Base-by-base conservation (phyloP, 2,329 filamentous ascomycete genomes). In the Fulvia fulva region DNA sequence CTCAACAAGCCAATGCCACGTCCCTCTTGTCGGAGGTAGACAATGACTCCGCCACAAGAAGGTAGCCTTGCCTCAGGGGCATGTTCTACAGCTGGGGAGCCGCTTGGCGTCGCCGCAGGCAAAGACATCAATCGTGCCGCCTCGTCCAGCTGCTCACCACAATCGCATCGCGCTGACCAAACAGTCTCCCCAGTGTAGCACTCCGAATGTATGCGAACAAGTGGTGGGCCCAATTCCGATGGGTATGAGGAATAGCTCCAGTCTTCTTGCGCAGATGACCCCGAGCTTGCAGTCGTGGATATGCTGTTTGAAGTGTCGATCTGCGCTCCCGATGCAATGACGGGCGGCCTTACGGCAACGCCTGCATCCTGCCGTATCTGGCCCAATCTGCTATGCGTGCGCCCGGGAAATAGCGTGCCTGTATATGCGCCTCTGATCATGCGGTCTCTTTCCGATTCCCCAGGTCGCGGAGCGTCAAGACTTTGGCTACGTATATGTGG, bases 161-260 rank as follows among this genome's bases (percentile, higher is more conserved):
- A 99, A 76, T 99, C 94, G 77, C 94, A 99, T 26, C 94, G 87
- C 34, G 94, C 93, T 7, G 92, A 97, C 94, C 94, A 97, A 0
- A 95, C 94, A 0, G 94, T 99, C 79, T 99, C 94, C 59, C 94
- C 94, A 0, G 94, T 99, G 75, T 99, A 99, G 77, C 94, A 99
- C 75, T 99, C 94, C 2, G 90, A 96, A 74, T 99, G 94, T 71
- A 99, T 99, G 57, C 94, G 84, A 49, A 99, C 93, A 41, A 99
- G 79, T 0, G 94, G 90, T 1, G 88, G 75, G 12, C 74, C 71
- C 2, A 71, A 65, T 4, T 72, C 69, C 0, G 68, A 61, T 7
- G 70, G 64, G 19, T 67, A 65, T 41, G 67, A 61, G 28, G 65
- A 62, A 23, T 65, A 64, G 21, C 55, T 59, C 51, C 55, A 61